Base-by-base conservation (phyloP, 345 rosid genomes). In the Moricandia moricandioides region DNA sequence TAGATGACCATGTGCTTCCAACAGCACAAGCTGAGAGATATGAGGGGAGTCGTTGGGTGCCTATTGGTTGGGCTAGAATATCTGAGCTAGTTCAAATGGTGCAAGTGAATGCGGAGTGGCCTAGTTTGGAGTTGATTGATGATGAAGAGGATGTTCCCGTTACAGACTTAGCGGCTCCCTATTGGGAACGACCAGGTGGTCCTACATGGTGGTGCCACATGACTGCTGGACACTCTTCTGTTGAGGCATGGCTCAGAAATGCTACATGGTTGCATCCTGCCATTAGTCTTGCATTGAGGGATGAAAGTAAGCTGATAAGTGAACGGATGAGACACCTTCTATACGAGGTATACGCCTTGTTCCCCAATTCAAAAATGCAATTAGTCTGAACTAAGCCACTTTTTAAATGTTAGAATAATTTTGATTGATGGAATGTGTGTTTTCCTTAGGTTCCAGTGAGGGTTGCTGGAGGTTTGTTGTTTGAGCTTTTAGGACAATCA, bases 221-320 rank as follows among this genome's bases (percentile, higher is more conserved):
- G 63, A 67, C 80, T 61, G 93, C 98, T 43, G 83, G 80, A 71
- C 83, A 90, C 78, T 82, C 88, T 10, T 70, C 69, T 49, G 88
- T 89, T 14, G 84, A 84, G 65, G 58, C 86, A 49, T 90, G 97
- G 97, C 92, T 92, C 40, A 85, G 27, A 30, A 81, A 58, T 76
- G 93, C 97, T 75, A 88, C 86, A n/a, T 95, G 97, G 99, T 78
- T 95, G 74, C 99, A 95, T 87, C 97, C 97, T 72, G 97, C 99
- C 1, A 84, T 92, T 76, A 87, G 97, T 78, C 76, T 95, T 63
- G 96, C 99, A 14, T 79, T 92, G 88, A 86, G 97, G 76, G 86
- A 92, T 65, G 99, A 95, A 82, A 82, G 91, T 73, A 85, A 82
- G 54, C 90, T 95, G 47, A 95, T 92, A 18, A 95, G 97, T 39